phyloP scores from a whole-genome alignment of 2,329 filamentous ascomycete species.

The Apiospora koreana region DNA sequence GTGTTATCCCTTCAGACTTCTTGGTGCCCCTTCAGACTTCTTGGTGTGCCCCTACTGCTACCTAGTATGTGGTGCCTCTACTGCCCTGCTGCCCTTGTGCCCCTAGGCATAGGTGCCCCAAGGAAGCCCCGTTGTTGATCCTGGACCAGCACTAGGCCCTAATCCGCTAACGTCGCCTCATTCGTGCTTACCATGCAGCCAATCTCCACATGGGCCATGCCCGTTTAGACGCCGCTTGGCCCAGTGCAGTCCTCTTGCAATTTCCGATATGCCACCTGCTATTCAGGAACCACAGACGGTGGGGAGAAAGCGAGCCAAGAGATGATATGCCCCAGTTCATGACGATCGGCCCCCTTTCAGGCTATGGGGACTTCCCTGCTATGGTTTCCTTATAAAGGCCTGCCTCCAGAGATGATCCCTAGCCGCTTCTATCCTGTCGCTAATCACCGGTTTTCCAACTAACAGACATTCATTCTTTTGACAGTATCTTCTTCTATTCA shows the following conservation, averaged over 20 bases:
- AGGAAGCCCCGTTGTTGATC: not conserved
- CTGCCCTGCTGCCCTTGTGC: not conserved
- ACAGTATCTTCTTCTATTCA: conserved; percentile 2
- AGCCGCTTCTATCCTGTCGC: not conserved
- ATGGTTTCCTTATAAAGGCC: conserved; percentile 3
- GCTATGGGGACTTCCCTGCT: not conserved
- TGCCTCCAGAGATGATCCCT: not conserved
- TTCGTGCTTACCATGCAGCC: conserved; percentile 7
- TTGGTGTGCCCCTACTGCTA: no score
- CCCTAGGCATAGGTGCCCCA: not conserved
- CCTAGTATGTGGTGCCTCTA: no score
- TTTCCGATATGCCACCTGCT: conserved; percentile 10
- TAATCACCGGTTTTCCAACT: conserved; percentile 2
- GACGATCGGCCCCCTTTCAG: conserved; percentile 10
- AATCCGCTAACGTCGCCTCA: not conserved
- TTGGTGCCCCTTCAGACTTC: no score
- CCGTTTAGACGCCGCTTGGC: conserved; percentile 5
- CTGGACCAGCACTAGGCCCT: not conserved
- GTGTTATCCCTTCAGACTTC: not conserved
- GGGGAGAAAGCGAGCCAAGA: conserved; percentile 10
- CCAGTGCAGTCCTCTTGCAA: conserved; percentile 7
- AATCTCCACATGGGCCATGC: not conserved
- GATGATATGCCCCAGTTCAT: conserved; percentile 5
- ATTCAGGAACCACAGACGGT: conserved; percentile 10
- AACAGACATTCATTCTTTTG: not conserved